Conservation (phyloP, 257 asterid species). For the Cruciata laevipes region DNA sequence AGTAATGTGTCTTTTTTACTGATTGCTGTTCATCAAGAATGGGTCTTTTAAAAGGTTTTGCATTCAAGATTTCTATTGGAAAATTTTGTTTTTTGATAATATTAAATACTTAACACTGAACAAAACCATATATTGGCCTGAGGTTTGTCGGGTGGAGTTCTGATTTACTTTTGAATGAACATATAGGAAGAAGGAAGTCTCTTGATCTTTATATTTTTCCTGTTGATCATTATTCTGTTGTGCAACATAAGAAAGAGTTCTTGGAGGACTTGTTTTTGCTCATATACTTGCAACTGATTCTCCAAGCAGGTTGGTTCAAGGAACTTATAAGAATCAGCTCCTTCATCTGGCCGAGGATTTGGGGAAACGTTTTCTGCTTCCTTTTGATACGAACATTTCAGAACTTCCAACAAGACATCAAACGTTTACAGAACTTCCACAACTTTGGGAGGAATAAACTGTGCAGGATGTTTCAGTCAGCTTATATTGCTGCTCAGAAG, state of each 20-base stretch:
- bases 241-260: slow-evolving; percentile 99
- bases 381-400: slow-evolving; percentile 88
- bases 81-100: not conserved
- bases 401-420: slow-evolving; percentile 83
- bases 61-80: not conserved
- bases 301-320: slow-evolving; percentile 77
- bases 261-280: slow-evolving; percentile 99
- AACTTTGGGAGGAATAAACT: slow-evolving; percentile 85
- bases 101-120: not conserved
- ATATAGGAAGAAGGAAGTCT: slow-evolving; percentile 20
- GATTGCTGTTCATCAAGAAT: slow-evolving; percentile 41
- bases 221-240: slow-evolving; percentile 61
- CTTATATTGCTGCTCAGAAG: slow-evolving; percentile 81
- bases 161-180: slow-evolving; percentile 10
- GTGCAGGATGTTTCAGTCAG: slow-evolving; percentile 96
- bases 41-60: slow-evolving; percentile 35
- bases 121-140: not conserved
- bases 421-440: slow-evolving; percentile 89
- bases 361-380: slow-evolving; percentile 76
- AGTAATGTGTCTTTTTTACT: slow-evolving; percentile 4
- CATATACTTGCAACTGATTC: slow-evolving; percentile 99
- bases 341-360: slow-evolving; percentile 86
- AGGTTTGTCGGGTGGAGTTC: slow-evolving; percentile 4
- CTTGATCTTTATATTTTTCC: slow-evolving; percentile 33
- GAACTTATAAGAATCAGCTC: slow-evolving; percentile 66